Evolutionary conservation across 148 eudicot genomes (phyloP), one percentile per base, ranked within the genome.

Genomic region (Rhododendron ovatum): DNA sequence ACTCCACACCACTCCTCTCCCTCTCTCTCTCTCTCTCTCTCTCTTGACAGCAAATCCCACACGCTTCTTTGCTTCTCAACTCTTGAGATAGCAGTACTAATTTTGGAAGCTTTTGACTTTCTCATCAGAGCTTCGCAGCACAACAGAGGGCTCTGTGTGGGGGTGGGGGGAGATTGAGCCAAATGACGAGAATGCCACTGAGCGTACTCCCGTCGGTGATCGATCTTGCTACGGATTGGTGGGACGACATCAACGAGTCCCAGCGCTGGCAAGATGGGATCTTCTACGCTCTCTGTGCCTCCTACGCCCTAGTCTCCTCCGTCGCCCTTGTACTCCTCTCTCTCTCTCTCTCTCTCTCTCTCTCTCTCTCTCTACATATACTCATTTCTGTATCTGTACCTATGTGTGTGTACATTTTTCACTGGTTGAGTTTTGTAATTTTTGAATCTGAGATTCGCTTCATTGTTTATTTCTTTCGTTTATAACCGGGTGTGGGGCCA

Each of bases 191-290:
- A 87, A 80, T 89, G 88, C 87, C 84, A 73, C 82, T 90, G 84
- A 50, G 57, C 82, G 76, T 84, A 26, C 7, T n/a, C 57, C 89
- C 75, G 85, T 73, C 71, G 85, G 59, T 87, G 89, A 86, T 73
- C 48, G 89, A 59, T 78, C 79, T 67, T 53, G 59, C 87, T 69
- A 71, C 65, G 22, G 83, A 82, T 57, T 95, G 95, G 98, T 95
- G 99, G 99, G 92, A 91, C 43, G 88, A 90, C 80, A 88, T 96
- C 51, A 94, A 96, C 81, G 94, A 91, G 17, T 96, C 99, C 10
- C 78, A 59, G 79, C 78, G 43, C 13, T 96, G 99, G 99, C 99
- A 96, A 88, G 96, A 95, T 89, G 98, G 93, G 47, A 89, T 94
- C 75, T 96, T 95, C 84, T 94, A 85, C 90, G 80, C 95, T 63